Conservation (phyloP, 2,329 filamentous ascomycete species). For the Fusarium floridanum region DNA sequence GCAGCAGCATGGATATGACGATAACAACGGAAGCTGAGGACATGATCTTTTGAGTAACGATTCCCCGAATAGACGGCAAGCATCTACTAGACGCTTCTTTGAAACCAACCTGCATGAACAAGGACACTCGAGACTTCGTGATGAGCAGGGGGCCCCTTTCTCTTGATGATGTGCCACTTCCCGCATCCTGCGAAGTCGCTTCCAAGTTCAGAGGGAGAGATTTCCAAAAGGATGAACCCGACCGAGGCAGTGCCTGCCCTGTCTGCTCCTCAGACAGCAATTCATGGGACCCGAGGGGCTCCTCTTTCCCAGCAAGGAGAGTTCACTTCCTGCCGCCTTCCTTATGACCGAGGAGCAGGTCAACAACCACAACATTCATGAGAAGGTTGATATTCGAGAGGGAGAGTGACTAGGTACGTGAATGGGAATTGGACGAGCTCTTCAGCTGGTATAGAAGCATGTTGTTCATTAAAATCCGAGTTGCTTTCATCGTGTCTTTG, state of each 20-base stretch:
- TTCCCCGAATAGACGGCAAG: constrained; percentile 16
- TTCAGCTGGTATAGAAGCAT: neutral
- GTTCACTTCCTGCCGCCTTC: neutral
- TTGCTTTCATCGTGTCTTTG: neutral
- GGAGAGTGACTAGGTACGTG: neutral
- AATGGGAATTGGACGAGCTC: neutral
- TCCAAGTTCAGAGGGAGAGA: neutral
- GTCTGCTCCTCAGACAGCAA: neutral
- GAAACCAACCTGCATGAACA: neutral
- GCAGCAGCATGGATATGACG: neutral
- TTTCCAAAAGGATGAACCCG: neutral
- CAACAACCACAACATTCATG: neutral
- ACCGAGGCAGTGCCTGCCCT: neutral
- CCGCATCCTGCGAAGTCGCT: neutral
- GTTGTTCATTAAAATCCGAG: neutral
- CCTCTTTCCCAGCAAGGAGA: neutral
- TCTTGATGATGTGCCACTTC: neutral
- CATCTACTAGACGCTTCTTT: constrained; percentile 2
- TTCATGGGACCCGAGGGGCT: neutral
- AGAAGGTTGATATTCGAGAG: neutral
- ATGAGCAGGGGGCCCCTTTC: neutral
- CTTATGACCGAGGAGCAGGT: neutral
- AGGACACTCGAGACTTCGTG: neutral
- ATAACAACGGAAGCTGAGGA: neutral
- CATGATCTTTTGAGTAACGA: neutral